Percentiles rank a stretch among this genome's conserved stretches.
Evolutionary conservation across 1,284 basidiomycete genomes (phyloP).

Genomic region (Tylopilus orsonianus): DNA sequence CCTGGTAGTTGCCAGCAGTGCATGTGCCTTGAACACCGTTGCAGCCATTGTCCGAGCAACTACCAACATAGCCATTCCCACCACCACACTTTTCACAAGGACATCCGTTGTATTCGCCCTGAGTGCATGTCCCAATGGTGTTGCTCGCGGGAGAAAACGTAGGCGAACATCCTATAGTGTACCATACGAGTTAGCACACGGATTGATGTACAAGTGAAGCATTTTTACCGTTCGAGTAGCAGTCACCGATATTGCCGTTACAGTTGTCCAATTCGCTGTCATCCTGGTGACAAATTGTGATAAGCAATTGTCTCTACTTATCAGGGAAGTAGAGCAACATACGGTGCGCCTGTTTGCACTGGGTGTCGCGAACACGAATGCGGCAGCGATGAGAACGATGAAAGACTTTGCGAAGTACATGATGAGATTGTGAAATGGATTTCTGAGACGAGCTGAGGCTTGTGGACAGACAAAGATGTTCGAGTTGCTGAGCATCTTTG

Average conservation of each 20-base stretch:
- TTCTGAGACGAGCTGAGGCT: too few species aligned
- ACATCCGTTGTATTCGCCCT: not conserved
- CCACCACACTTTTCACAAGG: conserved; percentile 1
- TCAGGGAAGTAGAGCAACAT: too few species aligned
- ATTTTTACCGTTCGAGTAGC: conserved; percentile 2
- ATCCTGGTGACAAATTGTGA: too few species aligned
- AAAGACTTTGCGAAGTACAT: too few species aligned
- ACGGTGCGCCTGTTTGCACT: too few species aligned
- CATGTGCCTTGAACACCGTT: not conserved
- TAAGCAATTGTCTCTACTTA: too few species aligned
- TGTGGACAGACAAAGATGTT: too few species aligned
- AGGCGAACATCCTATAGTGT: conserved; percentile 1
- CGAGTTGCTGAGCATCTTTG: too few species aligned
- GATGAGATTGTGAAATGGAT: too few species aligned
- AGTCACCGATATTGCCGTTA: not conserved
- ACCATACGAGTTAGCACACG: not conserved
- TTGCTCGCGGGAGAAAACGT: not conserved
- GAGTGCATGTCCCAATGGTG: not conserved
- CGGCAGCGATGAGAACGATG: too few species aligned
- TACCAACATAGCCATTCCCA: not conserved
- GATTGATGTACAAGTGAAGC: not conserved
- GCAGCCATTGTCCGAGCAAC: not conserved
- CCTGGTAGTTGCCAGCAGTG: not conserved
- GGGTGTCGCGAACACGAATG: too few species aligned
- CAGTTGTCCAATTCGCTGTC: not conserved